Base-by-base conservation (phyloP, 2,329 filamentous ascomycete species). In the Lachnellula suecica region DNA sequence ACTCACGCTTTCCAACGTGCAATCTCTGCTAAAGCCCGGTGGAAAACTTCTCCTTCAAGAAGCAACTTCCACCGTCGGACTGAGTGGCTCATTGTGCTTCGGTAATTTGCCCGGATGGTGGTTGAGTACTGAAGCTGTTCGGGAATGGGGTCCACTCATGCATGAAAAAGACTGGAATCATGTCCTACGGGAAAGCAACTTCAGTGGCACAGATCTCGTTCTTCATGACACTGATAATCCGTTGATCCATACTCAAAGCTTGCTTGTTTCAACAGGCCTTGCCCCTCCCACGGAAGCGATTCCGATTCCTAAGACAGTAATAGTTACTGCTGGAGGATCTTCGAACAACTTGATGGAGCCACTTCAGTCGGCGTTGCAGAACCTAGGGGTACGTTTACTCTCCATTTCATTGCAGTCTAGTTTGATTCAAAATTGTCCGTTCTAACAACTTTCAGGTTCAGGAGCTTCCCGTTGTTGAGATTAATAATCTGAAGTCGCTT, bases 401-500 rank as follows among this genome's bases (percentile, higher is more conserved):
- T n/a, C n/a, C n/a, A n/a, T n/a, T n/a, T n/a, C n/a, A n/a, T n/a
- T n/a, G n/a, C n/a, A n/a, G n/a, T n/a, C n/a, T n/a, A n/a, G n/a
- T n/a, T n/a, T n/a, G n/a, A n/a, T n/a, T n/a, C n/a, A n/a, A n/a
- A n/a, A n/a, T n/a, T n/a, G n/a, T n/a, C n/a, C n/a, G n/a, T n/a
- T n/a, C n/a, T n/a, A n/a, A n/a, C n/a, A n/a, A n/a, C n/a, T n/a
- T n/a, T n/a, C n/a, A n/a, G 15, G 34, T n/a, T 13, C 61, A 67
- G 15, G 68, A 73, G 42, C 56, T 52, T n/a, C 61, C 71, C 24
- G 49, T 73, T 0, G 69, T 70, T 38, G 63, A 58, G 17, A 48
- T 75, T 19, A 66, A 67, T 11, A 63, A 69, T 4, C 55, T 61
- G 1, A 40, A 74, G 1, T 59, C 66, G 37, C n/a, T 58, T 65